Conservation (phyloP, 768 basidiomycete species). For the Tricholoma terreum region DNA sequence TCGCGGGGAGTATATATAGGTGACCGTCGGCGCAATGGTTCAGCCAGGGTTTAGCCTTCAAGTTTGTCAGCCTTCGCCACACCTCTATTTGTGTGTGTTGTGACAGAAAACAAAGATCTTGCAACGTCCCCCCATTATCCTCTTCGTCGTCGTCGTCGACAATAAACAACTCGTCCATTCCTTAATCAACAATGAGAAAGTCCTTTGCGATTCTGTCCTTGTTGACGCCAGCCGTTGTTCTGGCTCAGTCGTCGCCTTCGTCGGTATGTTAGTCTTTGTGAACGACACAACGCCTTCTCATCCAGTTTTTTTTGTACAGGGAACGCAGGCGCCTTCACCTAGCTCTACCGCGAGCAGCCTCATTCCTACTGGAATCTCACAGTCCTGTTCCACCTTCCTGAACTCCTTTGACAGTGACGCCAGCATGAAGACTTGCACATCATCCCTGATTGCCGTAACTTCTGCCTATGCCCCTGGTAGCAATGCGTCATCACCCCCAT, state of each 20-base stretch:
- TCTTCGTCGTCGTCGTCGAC: slow-evolving; percentile 33
- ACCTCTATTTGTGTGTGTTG: slow-evolving; percentile 30
- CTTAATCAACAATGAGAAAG: slow-evolving; percentile 47
- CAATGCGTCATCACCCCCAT: slow-evolving; percentile 34
- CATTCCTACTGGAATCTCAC: slow-evolving; percentile 67
- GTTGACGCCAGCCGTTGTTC: slow-evolving; percentile 46
- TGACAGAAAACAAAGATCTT: slow-evolving; percentile 24
- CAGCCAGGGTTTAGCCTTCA: too few relatives aligned
- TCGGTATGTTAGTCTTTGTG: slow-evolving; percentile 28
- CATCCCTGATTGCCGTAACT: slow-evolving; percentile 57
- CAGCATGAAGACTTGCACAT: slow-evolving; percentile 57
- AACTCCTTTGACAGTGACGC: slow-evolving; percentile 58
- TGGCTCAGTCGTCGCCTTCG: slow-evolving; percentile 53
- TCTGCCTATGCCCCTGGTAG: slow-evolving; percentile 49
- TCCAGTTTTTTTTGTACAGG: slow-evolving; percentile 20
- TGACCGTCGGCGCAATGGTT: too few relatives aligned
- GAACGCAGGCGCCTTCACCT: neutral
- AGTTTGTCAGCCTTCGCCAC: too few relatives aligned
- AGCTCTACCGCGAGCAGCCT: neutral
- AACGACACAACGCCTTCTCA: slow-evolving; percentile 2
- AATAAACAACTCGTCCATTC: slow-evolving; percentile 48
- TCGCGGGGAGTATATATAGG: too few relatives aligned
- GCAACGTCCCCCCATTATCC: slow-evolving; percentile 12
- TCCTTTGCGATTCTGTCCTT: slow-evolving; percentile 51
- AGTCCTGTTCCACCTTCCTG: slow-evolving; percentile 57